Evolutionary conservation across 257 asterid species (phyloP).

Genomic region (Eustoma russellianum): DNA sequence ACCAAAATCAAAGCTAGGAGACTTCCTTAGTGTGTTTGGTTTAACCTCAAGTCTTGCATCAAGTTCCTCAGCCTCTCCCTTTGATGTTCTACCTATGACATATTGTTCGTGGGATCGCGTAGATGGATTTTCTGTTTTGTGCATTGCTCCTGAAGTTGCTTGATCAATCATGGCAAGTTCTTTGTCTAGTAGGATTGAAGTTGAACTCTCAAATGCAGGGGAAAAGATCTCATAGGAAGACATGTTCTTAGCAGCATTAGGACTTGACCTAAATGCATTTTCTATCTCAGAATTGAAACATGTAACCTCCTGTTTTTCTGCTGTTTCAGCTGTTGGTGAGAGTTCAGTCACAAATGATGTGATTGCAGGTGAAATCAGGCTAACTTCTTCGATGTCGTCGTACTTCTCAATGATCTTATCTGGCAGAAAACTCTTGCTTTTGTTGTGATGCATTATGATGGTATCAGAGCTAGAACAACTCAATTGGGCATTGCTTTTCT

Average conservation of each 20-base stretch:
- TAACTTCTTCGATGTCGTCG: conserved; percentile 5
- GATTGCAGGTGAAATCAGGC: conserved; percentile 6
- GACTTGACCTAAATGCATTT: conserved; percentile 1
- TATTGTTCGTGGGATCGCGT: conserved; percentile 1
- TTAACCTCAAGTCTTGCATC: conserved; percentile 13
- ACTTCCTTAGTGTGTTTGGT: conserved; percentile 33
- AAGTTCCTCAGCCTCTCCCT: conserved; percentile 2
- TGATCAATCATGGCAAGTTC: conserved; percentile 10
- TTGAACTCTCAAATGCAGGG: conserved; percentile 1
- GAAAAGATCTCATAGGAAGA: neutral
- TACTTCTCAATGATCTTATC: neutral
- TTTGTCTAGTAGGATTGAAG: neutral
- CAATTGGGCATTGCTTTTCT: neutral
- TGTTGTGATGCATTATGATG: neutral
- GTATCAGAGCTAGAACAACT: conserved; percentile 6
- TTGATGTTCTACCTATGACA: conserved; percentile 2
- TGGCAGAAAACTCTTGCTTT: too few relatives aligned
- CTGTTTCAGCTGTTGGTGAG: conserved; percentile 3
- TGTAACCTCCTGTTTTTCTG: conserved; percentile 2
- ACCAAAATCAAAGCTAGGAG: conserved; percentile 67
- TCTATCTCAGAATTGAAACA: neutral
- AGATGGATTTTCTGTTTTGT: conserved; percentile 10
- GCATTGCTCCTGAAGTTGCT: conserved; percentile 3
- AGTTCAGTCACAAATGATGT: conserved; percentile 6
- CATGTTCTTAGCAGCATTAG: conserved; percentile 7